Base-by-base conservation (phyloP, 441 rosid genomes). In the Geranium incanum region DNA sequence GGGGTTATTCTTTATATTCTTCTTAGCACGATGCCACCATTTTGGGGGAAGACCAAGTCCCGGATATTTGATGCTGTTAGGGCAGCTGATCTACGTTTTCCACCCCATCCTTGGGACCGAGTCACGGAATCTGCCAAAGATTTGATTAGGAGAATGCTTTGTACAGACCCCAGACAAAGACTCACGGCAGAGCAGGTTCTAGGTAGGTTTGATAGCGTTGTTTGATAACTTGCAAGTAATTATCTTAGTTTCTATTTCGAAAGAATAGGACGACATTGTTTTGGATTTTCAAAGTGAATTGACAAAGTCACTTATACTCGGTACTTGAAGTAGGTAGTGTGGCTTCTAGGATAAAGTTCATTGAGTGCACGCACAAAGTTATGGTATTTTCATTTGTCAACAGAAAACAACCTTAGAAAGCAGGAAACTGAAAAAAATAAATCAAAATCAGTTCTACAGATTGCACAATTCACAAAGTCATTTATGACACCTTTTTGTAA, bases 21-120 rank as follows among this genome's bases (percentile, higher is more conserved):
- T 50, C 83, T 88, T 28, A 85, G 89, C 69, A 88, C 86, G 68
- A 82, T 81, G 78, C 90, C 89, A 0, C 93, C 93, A 5, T 88
- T 86, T 73, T 88, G 90, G 89, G 93, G 89, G 52, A 82, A 86
- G 76, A 86, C 93, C 33, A 88, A 88, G 84, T 86, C 89, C 64
- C 79, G 76, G 11, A 88, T 88, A 76, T 88, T 88, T 78, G 83
- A 85, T 71, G 86, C 93, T 68, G 90, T 86, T 60, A 80, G 88
- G 70, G 78, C 76, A n/a, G 89, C 93, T 57, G 88, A 86, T 80
- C 81, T 88, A 67, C 84, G 78, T 38, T 88, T 88, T 77, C 90
- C 90, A 0, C 82, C 88, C 9, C 69, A 81, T 76, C 86, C 85
- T 63, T 85, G 93, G 90, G 83, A 84, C 72, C 43, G 65, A 66